Conservation (phyloP, 139 green algal genomes). For the Picochlorum sp. region DNA sequence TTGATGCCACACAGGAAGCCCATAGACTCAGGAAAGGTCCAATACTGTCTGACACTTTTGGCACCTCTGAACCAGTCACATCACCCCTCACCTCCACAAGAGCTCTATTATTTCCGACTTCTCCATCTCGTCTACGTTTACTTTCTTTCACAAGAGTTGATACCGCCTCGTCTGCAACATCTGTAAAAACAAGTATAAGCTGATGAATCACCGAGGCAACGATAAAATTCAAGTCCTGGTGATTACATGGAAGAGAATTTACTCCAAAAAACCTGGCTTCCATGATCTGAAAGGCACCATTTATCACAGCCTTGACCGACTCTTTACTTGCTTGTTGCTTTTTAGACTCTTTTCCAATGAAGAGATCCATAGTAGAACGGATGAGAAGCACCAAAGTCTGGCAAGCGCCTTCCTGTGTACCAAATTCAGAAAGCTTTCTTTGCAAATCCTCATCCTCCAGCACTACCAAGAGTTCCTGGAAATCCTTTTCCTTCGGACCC, state of each 20-base stretch:
- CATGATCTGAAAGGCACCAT: slow-evolving; percentile 20
- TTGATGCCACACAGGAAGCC: slow-evolving; percentile 10
- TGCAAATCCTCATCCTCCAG: slow-evolving; percentile 9
- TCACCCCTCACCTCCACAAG: background rate
- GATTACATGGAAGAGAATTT: slow-evolving; percentile 24
- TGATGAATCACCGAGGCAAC: slow-evolving; percentile 39
- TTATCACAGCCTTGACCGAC: slow-evolving; percentile 7
- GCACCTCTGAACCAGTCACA: background rate
- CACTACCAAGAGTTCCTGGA: slow-evolving; percentile 11
- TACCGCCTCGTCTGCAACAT: slow-evolving; percentile 23
- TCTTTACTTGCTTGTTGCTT: slow-evolving; percentile 7
- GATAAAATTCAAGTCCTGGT: background rate
- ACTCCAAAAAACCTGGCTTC: slow-evolving; percentile 6
- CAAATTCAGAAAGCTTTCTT: slow-evolving; percentile 3
- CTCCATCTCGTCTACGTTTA: no score
- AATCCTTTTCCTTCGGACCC: slow-evolving; percentile 8
- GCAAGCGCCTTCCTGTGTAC: background rate
- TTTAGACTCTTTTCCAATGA: slow-evolving; percentile 1
- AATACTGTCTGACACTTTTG: background rate
- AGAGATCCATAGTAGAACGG: slow-evolving; percentile 40
- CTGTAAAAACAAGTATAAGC: slow-evolving; percentile 36
- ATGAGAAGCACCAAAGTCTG: slow-evolving; percentile 25
- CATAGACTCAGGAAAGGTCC: background rate
- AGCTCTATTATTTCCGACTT: no score
- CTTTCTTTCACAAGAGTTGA: no score